Evolutionary conservation across 108 stramenopile species (phyloP).

Genomic region (Tribonema minus): DNA sequence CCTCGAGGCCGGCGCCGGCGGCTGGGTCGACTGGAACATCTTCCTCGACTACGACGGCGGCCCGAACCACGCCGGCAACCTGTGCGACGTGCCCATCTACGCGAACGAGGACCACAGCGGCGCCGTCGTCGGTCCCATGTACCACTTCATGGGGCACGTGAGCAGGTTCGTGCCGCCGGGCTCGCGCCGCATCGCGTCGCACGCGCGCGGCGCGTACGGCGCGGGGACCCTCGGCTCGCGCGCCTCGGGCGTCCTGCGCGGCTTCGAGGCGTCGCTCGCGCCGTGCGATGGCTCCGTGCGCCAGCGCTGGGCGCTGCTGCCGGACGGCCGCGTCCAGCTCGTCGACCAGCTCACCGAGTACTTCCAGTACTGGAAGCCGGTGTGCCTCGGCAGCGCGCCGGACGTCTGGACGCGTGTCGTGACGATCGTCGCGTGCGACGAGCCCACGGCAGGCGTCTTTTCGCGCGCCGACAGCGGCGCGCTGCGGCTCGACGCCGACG

Average conservation of each 20-base stretch:
- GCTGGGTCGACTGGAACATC: constrained; percentile 66
- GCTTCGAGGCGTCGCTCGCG: constrained; percentile 37
- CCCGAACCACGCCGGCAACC: constrained; percentile 63
- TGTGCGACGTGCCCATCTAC: constrained; percentile 76
- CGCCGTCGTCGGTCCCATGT: constrained; percentile 73
- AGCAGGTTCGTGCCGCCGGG: constrained; percentile 41
- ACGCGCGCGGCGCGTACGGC: constrained; percentile 25
- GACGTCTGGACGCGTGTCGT: neutral
- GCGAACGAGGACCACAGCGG: constrained; percentile 51
- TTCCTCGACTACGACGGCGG: constrained; percentile 55
- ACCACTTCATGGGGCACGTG: constrained; percentile 57
- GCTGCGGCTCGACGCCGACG: neutral
- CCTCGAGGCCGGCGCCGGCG: constrained; percentile 77
- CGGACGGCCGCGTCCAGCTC: constrained; percentile 1
- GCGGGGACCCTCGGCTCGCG: neutral
- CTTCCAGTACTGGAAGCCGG: neutral
- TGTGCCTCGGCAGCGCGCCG: neutral
- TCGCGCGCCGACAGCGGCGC: neutral
- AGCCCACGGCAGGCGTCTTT: neutral
- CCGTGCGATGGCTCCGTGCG: constrained; percentile 45
- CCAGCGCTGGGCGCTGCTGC: constrained; percentile 37
- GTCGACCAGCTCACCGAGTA: neutral
- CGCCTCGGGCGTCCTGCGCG: neutral
- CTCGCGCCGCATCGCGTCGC: constrained; percentile 10
- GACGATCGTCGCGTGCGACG: neutral